Evolutionary conservation across 2,329 filamentous ascomycete genomes (phyloP).

Genomic region (Sclerotinia sclerotiorum): DNA sequence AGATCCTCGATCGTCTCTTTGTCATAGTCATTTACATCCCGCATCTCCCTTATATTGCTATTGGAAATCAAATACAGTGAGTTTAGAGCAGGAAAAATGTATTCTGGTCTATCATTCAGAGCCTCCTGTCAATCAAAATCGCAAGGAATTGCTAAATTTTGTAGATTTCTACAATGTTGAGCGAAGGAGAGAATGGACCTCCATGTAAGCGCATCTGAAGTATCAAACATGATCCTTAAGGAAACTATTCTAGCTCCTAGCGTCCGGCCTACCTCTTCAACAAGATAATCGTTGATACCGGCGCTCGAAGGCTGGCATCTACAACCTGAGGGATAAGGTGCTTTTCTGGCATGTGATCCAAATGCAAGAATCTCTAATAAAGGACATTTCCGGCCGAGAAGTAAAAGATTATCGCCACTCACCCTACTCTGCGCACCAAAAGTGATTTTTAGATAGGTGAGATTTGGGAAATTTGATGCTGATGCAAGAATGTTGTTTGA

Average conservation of each 20-base stretch:
- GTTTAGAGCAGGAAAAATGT: not conserved
- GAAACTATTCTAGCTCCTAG: not conserved
- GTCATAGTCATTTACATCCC: not conserved
- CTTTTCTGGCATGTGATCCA: not conserved
- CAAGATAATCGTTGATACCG: not conserved
- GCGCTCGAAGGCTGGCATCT: not conserved
- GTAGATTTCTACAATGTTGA: not conserved
- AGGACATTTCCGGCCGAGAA: not conserved
- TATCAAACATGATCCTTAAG: not conserved
- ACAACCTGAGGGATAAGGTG: not conserved
- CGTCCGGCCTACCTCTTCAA: not conserved
- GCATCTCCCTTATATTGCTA: not conserved
- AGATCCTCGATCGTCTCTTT: not conserved
- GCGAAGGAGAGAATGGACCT: not conserved
- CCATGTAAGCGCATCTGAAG: not conserved
- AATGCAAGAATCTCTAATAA: not conserved
- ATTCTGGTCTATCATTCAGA: not conserved
- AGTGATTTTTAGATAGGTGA: not conserved
- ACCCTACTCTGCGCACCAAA: not conserved
- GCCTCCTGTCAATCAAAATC: not conserved
- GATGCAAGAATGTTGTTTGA: constrained; percentile 4
- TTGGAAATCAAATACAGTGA: not conserved
- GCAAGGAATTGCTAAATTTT: not conserved
- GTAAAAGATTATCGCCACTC: not conserved
- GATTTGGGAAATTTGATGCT: constrained; percentile 6